These are phyloP conservation scores for Metschnikowia peoriensis DNA, from an alignment of 805 yeast species.

Conservation along the genomic window DNA sequence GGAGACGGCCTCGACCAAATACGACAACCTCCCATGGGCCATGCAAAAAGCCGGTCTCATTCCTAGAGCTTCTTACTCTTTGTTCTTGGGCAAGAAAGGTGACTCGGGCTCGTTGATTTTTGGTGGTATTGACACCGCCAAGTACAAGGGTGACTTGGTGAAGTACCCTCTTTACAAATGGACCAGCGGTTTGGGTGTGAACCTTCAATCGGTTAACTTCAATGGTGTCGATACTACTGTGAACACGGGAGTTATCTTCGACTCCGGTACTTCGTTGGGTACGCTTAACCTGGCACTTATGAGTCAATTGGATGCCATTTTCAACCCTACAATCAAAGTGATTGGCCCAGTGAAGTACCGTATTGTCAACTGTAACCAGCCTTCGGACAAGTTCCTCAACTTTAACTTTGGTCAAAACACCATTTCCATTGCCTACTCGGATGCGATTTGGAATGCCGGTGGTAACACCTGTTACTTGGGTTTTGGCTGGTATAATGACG, in stretches of 20 bases:
- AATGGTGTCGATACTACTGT: slow-evolving; percentile 6
- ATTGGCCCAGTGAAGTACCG: slow-evolving; percentile 10
- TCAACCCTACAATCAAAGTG: slow-evolving; percentile 3
- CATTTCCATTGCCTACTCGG: slow-evolving; percentile 7
- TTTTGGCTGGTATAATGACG: slow-evolving; percentile 7
- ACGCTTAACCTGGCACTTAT: slow-evolving; percentile 6
- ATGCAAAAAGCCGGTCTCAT: slow-evolving; percentile 59
- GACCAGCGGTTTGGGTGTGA: slow-evolving; percentile 7
- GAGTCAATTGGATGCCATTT: slow-evolving; percentile 7
- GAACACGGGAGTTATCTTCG: slow-evolving; percentile 7
- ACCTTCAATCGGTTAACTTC: slow-evolving; percentile 5
- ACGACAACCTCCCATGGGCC: slow-evolving; percentile 57
- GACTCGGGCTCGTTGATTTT: slow-evolving; percentile 33
- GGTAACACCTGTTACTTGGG: slow-evolving; percentile 13
- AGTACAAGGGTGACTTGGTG: slow-evolving; percentile 23
- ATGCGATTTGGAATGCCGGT: slow-evolving; percentile 6
- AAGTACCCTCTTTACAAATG: slow-evolving; percentile 4
- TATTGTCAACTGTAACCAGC: slow-evolving; percentile 13
- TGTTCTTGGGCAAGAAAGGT: slow-evolving; percentile 50
- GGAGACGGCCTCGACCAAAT: slow-evolving; percentile 1
- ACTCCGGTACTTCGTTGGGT: slow-evolving; percentile 16
- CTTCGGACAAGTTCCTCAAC: slow-evolving; percentile 13
- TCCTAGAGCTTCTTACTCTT: slow-evolving; percentile 54
- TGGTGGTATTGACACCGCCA: slow-evolving; percentile 43
- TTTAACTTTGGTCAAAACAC: slow-evolving; percentile 14